Base-by-base conservation (phyloP, 2,329 filamentous ascomycete genomes). In the Plectosphaerella cucumerina region DNA sequence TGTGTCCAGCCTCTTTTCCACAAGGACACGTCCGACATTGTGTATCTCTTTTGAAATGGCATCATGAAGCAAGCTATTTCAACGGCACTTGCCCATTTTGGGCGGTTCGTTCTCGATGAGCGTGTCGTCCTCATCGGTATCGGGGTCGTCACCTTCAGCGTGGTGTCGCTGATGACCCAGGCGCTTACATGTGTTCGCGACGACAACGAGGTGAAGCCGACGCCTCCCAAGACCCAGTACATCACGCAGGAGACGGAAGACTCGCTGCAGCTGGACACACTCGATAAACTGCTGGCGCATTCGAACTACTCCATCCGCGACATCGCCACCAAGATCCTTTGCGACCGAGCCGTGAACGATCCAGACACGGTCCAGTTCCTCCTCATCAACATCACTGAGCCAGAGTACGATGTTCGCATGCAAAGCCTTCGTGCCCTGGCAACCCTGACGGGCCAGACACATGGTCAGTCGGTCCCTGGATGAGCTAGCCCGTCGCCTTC, bases 221-320 rank as follows among this genome's bases (percentile, higher is more conserved):
- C 73, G 35, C 80, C 84, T 53, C 83, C 83, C 34, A 85, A 86
- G 63, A 81, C 86, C 47, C 81, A 86, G 58, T 88, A 89, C 64
- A 87, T 90, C 56, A 87, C 84, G 14, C 85, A 90, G 64, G 83
- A 87, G 21, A 89, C 86, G 2, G 87, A 91, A 61, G 86, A 90
- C 62, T 80, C 86, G 2, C 73, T 91, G 41, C 80, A 84, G 52
- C 62, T 84, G 11, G 74, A 78, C 41, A 91, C 88, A 0, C 73
- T 92, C 10, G 74, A 84, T 48, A 86, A 82, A 56, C 76, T 92
- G 4, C 72, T 88, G 12, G 74, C 79, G 48, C 87, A 87, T 64
- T 86, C 86, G 53, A 93, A 85, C 65, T 85, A 82, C 60, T 80
- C 86, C 18, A 86, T 92, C 55, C 77, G 85, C 57, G 85, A 89